Percentiles rank a stretch among this genome's conserved stretches.
phyloP scores from a whole-genome alignment of 176 grass and related monocot genomes.

The Chrysopogon serrulatus region DNA sequence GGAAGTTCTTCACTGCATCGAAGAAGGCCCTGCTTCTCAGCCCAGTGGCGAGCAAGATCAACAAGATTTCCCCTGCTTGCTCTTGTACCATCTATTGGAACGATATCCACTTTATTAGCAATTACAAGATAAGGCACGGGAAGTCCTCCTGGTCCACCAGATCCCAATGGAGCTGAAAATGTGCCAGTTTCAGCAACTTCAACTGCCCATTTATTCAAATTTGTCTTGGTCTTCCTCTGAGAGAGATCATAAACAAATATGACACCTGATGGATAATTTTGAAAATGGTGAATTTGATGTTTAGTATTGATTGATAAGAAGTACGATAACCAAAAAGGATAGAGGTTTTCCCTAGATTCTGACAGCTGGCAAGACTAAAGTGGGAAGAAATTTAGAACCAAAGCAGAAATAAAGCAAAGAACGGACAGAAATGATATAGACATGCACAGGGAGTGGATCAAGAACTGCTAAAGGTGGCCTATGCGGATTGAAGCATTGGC shows the following conservation, averaged over 20 bases:
- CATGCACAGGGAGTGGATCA: neutral
- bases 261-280: slow-evolving; percentile 60
- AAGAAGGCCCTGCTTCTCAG: slow-evolving; percentile 87
- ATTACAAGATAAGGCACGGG: slow-evolving; percentile 98
- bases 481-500: neutral
- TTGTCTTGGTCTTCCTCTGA: slow-evolving; percentile 82
- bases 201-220: slow-evolving; percentile 87
- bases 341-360: neutral
- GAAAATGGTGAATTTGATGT: slow-evolving; percentile 9
- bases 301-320: neutral
- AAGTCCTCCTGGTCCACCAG: slow-evolving; percentile 90
- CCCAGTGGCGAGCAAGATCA: slow-evolving; percentile 82
- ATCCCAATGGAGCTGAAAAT: slow-evolving; percentile 77
- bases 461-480: neutral
- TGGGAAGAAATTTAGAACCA: neutral
- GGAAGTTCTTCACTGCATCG: slow-evolving; percentile 80
- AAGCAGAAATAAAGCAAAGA: slow-evolving; percentile 10
- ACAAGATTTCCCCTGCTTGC: slow-evolving; percentile 82
- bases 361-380: neutral
- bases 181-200: slow-evolving; percentile 73
- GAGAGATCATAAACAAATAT: slow-evolving; percentile 96
- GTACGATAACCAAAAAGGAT: neutral
- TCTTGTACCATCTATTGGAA: slow-evolving; percentile 54
- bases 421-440: slow-evolving; percentile 11
- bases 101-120: slow-evolving; percentile 78